Evolutionary conservation across 2,329 filamentous ascomycete species (phyloP).

Genomic region (Coniosporium tulheliwenetii): DNA sequence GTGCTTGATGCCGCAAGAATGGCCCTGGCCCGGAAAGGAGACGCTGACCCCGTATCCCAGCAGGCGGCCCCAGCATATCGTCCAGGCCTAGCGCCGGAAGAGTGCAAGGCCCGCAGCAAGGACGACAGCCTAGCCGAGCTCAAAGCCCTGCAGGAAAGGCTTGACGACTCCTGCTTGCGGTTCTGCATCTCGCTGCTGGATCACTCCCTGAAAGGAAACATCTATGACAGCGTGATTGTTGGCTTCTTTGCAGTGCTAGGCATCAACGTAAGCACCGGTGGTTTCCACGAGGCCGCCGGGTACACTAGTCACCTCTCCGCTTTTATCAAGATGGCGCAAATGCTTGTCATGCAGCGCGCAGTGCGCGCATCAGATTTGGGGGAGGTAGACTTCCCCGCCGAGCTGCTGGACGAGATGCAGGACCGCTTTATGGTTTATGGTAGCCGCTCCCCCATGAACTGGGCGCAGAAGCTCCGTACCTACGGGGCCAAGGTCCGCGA

Average conservation of each 20-base stretch:
- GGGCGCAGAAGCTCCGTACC: not conserved
- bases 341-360: slow-evolving; percentile 9
- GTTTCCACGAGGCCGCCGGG: slow-evolving; percentile 6
- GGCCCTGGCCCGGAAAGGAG: too few species aligned
- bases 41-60: too few species aligned
- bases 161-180: slow-evolving; percentile 4
- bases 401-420: too few species aligned
- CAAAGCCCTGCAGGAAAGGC: too few species aligned
- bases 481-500: not conserved
- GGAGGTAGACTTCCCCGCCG: not conserved
- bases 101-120: too few species aligned
- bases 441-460: not conserved
- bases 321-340: slow-evolving; percentile 8
- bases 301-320: slow-evolving; percentile 8
- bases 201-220: slow-evolving; percentile 4
- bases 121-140: too few species aligned
- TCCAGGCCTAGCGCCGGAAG: too few species aligned
- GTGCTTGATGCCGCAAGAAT: too few species aligned
- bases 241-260: slow-evolving; percentile 9
- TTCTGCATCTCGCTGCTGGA: slow-evolving; percentile 10
- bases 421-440: not conserved
- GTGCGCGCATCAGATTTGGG: not conserved
- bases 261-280: slow-evolving; percentile 6
- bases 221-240: slow-evolving; percentile 9
- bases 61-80: too few species aligned